Evolutionary conservation across 495 filamentous ascomycete species (phyloP).

Genomic region (Acidomyces sp.): DNA sequence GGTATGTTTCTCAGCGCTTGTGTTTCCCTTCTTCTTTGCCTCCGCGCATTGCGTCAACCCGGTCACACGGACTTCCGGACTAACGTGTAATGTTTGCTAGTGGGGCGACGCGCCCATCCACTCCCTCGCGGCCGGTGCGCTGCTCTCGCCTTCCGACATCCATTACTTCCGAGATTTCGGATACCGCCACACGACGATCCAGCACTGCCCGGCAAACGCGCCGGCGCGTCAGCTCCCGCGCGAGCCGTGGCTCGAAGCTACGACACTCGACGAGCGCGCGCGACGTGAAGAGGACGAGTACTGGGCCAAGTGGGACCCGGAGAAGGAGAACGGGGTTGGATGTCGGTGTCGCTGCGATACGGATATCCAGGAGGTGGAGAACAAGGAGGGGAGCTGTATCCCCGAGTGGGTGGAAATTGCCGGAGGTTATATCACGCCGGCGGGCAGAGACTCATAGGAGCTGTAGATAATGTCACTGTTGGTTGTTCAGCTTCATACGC

Average conservation of each 20-base stretch:
- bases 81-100: no score
- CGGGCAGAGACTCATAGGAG: slow-evolving; percentile 7
- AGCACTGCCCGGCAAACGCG: slow-evolving; percentile 95
- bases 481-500: no score
- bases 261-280: slow-evolving; percentile 71
- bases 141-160: slow-evolving; percentile 71
- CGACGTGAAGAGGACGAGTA: slow-evolving; percentile 91
- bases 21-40: no score
- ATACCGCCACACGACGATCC: slow-evolving; percentile 96
- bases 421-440: slow-evolving; percentile 48
- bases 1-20: slow-evolving; percentile 40
- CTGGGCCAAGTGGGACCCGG: slow-evolving; percentile 76
- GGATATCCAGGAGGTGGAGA: slow-evolving; percentile 96
- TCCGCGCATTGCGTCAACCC: no score
- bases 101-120: slow-evolving; percentile 99
- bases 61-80: no score
- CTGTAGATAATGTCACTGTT: no score
- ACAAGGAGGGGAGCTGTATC: slow-evolving; percentile 89
- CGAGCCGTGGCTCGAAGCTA: slow-evolving; percentile 70
- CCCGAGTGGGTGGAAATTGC: slow-evolving; percentile 97
- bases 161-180: slow-evolving; percentile 99
- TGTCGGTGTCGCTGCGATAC: slow-evolving; percentile 96
- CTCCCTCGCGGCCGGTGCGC: slow-evolving; percentile 84
- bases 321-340: slow-evolving; percentile 92
- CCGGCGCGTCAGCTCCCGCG: slow-evolving; percentile 76